A percentile compares a stretch with the other conserved stretches of the same genome.
These are phyloP conservation scores for Penicillium salamii DNA, from an alignment of 495 filamentous ascomycete species.

Conservation along the genomic window DNA sequence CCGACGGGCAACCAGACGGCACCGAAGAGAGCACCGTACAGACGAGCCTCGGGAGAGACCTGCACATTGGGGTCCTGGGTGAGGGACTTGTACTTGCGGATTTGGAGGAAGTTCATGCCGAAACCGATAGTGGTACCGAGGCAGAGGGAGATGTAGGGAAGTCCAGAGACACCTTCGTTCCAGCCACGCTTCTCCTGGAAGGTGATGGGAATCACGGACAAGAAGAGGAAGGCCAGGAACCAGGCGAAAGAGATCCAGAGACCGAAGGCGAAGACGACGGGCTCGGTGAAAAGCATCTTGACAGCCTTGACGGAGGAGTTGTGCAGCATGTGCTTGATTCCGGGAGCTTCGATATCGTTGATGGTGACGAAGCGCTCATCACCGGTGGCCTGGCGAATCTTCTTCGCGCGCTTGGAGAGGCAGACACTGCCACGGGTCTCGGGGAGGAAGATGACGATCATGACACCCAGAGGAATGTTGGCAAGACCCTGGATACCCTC, in stretches of 20 bases:
- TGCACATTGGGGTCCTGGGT: conserved; percentile 60
- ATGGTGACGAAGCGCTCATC: conserved; percentile 68
- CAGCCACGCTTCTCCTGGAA: conserved; percentile 69
- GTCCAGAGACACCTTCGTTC: conserved; percentile 59
- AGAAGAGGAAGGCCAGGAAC: conserved; percentile 74
- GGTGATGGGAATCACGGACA: conserved; percentile 69
- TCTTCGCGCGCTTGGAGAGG: conserved; percentile 57
- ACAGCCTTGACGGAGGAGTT: conserved; percentile 52
- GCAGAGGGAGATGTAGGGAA: conserved; percentile 71
- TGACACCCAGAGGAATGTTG: conserved; percentile 56
- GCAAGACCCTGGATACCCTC: conserved; percentile 77
- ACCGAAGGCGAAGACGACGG: conserved; percentile 70
- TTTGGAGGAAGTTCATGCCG: conserved; percentile 49
- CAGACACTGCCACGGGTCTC: conserved; percentile 68
- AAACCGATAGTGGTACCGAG: conserved; percentile 67
- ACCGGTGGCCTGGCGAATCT: conserved; percentile 52
- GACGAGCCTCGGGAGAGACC: conserved; percentile 47
- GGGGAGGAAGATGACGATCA: conserved; percentile 52
- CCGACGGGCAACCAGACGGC: conserved; percentile 70
- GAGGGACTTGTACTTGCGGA: conserved; percentile 56
- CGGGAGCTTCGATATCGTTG: conserved; percentile 53
- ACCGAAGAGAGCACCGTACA: conserved; percentile 61
- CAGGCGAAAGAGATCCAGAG: conserved; percentile 74
- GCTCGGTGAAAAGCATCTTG: conserved; percentile 69
- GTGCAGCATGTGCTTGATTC: conserved; percentile 36